Conservation (phyloP, 208 protist genomes). For the Histomonas meleagridis region DNA sequence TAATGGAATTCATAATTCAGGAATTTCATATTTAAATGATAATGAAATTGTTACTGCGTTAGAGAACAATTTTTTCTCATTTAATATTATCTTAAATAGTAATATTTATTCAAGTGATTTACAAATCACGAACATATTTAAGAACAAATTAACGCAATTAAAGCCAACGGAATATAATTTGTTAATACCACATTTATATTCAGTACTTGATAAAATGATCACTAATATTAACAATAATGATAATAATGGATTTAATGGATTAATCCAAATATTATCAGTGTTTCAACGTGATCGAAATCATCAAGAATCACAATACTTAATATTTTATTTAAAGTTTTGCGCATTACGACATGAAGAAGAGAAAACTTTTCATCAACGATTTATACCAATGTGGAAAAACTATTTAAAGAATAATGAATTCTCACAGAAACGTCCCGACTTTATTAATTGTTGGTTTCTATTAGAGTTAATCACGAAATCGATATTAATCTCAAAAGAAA, state of each 20-base stretch:
- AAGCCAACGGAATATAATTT: background rate
- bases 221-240: background rate
- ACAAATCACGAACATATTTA: background rate
- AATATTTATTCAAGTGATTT: background rate
- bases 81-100: background rate
- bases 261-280: background rate
- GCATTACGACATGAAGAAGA: background rate
- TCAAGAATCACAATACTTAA: background rate
- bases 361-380: background rate
- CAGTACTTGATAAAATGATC: background rate
- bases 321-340: background rate
- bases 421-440: background rate
- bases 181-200: background rate
- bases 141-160: too few relatives aligned
- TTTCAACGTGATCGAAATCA: background rate
- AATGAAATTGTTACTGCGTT: background rate
- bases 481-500: background rate
- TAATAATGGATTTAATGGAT: background rate
- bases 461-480: slow-evolving; percentile 5
- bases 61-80: background rate
- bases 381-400: background rate
- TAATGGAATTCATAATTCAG: background rate
- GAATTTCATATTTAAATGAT: background rate
- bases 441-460: background rate
- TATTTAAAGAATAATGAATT: background rate